Evolutionary conservation across 495 filamentous ascomycete genomes (phyloP), one percentile per base, ranked within the genome.

Genomic region (Hyaloscypha finlandica): DNA sequence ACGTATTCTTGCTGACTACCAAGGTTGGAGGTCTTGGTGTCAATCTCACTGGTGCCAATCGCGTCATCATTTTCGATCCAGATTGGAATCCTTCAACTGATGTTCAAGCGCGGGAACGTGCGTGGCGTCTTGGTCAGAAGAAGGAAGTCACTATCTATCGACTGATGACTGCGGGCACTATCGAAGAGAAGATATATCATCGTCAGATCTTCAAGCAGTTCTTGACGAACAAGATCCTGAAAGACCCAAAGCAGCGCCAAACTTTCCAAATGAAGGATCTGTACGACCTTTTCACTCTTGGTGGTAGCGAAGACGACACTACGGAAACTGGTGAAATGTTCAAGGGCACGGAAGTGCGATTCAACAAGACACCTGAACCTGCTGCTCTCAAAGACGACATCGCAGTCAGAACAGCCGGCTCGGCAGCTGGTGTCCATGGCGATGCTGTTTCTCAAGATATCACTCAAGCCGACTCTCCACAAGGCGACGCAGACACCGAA

Each of bases 151-250:
- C 89, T 0, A 93, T 99, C 35, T 99, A 95, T 76, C 90, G 95
- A 30, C 81, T 99, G 48, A 93, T 99, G 90, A 95, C 92, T n/a
- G 92, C 92, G 2, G 94, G 94, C 19, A 97, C 95, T 0, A 98
- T 99, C 37, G 95, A 99, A 73, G 95, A 99, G 77, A 98, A 98
- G 82, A 97, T 99, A 51, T 98, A 97, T 65, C 95, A 98, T 75
- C 90, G 95, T 6, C 95, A 99, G 76, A 92, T 99, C 59, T 98
- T 93, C 80, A 99, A 99, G 76, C 93, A 97, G 70, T 96, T 97
- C 72, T 80, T 99, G 35, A 91, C 91, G 8, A 94, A 97, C 78
- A 99, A 99, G 74, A 93, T 99, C 12, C 75, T 97, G 64, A 91
- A 88, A 74, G 93, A 98, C 68, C 93, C 95, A 0, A 97, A 94